Base-by-base conservation (phyloP, 208 protist genomes). In the Crithidia sp. region DNA sequence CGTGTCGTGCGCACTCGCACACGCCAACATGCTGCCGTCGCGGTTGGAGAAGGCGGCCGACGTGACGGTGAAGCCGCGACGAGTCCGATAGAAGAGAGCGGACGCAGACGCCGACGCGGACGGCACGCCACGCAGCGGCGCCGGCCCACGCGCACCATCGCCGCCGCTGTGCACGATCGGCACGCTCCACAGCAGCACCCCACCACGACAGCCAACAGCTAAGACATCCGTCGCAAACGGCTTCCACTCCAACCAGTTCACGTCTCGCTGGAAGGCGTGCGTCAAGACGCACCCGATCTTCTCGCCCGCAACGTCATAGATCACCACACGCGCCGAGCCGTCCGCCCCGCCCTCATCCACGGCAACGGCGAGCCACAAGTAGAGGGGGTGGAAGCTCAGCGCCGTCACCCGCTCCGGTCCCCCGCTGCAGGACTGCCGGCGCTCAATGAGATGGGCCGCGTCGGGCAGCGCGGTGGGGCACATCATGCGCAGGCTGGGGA, bases 161-260 rank as follows among this genome's bases (percentile, higher is more conserved):
- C n/a, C 64, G 54, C 39, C 61, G 66, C 17, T 72, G 28, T 28
- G 9, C 45, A 13, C 45, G 9, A 13, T 49, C 12, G 45, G 12
- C 45, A 97, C 62, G 36, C 73, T 84, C 87, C 89, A 95, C 50
- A 94, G 54, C 62, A 97, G 76, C 57, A 91, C 86, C 7, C 91
- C 91, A 37, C 88, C 89, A 9, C 76, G 58, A 64, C 89, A 94
- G 58, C 91, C 91, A 14, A 96, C 91, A 41, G 83, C 80, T 5
- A 96, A 73, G 12, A 89, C 86, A 67, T 94, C 89, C 43, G 77
- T 71, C 36, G 88, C 72, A 14, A 73, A 70, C 17, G 88, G 85
- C 67, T 94, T 94, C 90, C 92, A 97, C 55, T 83, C 81, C 63
- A 97, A 39, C 40, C 78, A 73, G 36, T 81, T 28, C 17, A 90